A percentile compares a stretch with the other conserved stretches of the same genome.
Conservation (phyloP, 352 stramenopile genomes). For the Phytophthora constricta region DNA sequence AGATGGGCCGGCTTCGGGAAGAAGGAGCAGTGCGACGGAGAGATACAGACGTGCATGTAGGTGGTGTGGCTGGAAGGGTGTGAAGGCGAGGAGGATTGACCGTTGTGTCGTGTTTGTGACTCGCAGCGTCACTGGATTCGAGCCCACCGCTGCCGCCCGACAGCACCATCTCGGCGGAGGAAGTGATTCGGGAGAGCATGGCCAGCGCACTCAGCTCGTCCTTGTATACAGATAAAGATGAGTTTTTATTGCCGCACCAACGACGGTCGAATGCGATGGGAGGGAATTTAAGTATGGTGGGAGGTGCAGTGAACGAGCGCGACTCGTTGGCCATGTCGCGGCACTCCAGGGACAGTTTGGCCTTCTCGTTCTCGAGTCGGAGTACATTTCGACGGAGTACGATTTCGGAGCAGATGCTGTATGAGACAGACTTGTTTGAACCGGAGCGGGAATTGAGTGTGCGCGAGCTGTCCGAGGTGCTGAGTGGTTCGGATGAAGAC, state of each 20-base stretch:
- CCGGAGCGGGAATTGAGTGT: constrained; percentile 79
- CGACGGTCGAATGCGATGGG: constrained; percentile 31
- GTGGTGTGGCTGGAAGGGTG: constrained; percentile 12
- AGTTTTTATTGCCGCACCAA: constrained; percentile 57
- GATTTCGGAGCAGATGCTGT: constrained; percentile 86
- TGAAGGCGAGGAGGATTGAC: constrained; percentile 6
- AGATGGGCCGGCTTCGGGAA: constrained; percentile 26
- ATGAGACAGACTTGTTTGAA: constrained; percentile 86
- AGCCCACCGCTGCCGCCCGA: constrained; percentile 78
- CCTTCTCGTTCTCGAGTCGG: constrained; percentile 80
- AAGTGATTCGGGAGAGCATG: constrained; percentile 88
- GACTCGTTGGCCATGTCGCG: constrained; percentile 49
- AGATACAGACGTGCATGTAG: constrained; percentile 52
- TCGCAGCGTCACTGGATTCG: constrained; percentile 58
- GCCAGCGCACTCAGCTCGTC: constrained; percentile 78
- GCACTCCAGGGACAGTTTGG: constrained; percentile 50
- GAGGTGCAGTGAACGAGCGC: constrained; percentile 29
- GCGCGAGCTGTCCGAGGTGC: constrained; percentile 75
- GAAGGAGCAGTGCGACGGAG: constrained; percentile 35
- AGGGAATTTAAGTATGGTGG: constrained; percentile 20
- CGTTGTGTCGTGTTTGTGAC: constrained; percentile 12
- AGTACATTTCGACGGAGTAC: constrained; percentile 82
- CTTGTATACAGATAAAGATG: constrained; percentile 75
- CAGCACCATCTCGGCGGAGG: constrained; percentile 85
- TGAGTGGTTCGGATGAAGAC: constrained; percentile 67